phyloP scores from a whole-genome alignment of 768 basidiomycete species.

The Glaciozyma martinii region DNA sequence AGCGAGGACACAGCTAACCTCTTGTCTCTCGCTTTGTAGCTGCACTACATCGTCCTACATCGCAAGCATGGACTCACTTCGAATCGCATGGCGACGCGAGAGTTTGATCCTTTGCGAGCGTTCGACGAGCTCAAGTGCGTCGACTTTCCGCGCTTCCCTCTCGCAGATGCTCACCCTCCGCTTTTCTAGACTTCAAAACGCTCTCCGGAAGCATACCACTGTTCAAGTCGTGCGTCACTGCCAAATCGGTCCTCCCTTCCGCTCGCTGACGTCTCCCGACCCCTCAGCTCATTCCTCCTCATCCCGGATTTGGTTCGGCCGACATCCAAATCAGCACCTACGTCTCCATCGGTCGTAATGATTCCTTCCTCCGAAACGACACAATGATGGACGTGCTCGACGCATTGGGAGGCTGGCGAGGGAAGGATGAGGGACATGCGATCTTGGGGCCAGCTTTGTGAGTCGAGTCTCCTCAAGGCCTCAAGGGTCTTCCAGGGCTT shows the following conservation, averaged over 20 bases:
- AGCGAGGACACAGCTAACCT: background rate
- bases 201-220: background rate
- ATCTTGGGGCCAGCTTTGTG: constrained; percentile 1
- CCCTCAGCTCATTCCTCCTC: background rate
- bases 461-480: background rate
- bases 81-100: constrained; percentile 3
- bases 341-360: background rate
- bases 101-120: background rate
- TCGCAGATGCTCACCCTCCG: background rate
- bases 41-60: background rate
- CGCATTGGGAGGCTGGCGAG: background rate
- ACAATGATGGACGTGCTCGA: background rate
- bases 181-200: background rate
- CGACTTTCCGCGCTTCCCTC: no score
- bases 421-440: background rate
- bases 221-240: constrained; percentile 1
- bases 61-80: background rate
- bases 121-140: constrained; percentile 4
- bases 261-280: background rate
- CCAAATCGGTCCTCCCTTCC: background rate
- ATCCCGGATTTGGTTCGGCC: no score
- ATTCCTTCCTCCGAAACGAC: background rate
- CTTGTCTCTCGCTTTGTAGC: background rate
- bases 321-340: background rate
- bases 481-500: no score